Conservation (phyloP, 305 asterid genomes). For the Fraxinus ornus region DNA sequence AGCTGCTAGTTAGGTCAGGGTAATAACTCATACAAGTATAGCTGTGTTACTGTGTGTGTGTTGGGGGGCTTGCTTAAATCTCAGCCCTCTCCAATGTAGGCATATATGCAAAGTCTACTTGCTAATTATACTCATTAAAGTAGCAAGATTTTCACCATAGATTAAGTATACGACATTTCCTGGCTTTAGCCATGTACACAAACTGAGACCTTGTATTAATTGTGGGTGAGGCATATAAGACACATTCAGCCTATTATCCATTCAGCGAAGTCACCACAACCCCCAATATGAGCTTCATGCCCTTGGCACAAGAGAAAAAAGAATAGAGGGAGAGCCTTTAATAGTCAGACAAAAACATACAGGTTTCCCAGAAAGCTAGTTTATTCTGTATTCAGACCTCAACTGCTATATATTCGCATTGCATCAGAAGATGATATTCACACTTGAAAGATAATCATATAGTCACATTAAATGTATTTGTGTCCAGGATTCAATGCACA, state of each 20-base stretch:
- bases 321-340: background rate
- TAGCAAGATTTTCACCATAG: background rate
- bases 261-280: background rate
- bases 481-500: background rate
- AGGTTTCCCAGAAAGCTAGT: background rate
- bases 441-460: background rate
- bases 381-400: background rate
- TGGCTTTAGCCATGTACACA: background rate
- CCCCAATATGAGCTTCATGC: background rate
- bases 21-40: background rate
- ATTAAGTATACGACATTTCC: background rate
- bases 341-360: background rate
- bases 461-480: background rate
- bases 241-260: background rate
- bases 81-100: background rate
- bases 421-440: background rate
- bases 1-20: background rate
- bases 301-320: background rate
- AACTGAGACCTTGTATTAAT: background rate
- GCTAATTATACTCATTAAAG: background rate
- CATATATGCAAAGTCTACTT: background rate
- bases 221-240: background rate
- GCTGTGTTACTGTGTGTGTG: background rate
- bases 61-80: background rate
- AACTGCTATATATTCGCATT: background rate